Conservation (phyloP, 208 protist species). For the Jaenimonas drosophilae region DNA sequence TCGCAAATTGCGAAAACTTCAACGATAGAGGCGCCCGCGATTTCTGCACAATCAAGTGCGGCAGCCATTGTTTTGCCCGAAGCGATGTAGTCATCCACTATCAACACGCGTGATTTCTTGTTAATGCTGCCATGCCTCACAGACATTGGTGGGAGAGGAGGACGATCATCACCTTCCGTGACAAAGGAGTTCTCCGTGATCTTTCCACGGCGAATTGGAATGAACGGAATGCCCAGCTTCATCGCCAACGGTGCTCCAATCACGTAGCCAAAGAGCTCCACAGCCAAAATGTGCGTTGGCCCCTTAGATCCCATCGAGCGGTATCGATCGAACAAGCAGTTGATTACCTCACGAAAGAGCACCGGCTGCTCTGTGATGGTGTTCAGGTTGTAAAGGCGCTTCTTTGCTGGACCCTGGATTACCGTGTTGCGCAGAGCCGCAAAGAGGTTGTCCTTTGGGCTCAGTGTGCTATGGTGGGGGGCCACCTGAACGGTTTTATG, state of each 20-base stretch:
- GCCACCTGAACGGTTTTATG: constrained; percentile 15
- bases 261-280: constrained; percentile 74
- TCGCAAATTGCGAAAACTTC: constrained; percentile 69
- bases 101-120: constrained; percentile 42
- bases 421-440: constrained; percentile 10
- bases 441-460: constrained; percentile 16
- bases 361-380: constrained; percentile 66
- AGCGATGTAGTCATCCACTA: constrained; percentile 88
- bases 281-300: constrained; percentile 63
- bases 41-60: constrained; percentile 52
- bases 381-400: constrained; percentile 71
- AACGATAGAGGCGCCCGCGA: constrained; percentile 46
- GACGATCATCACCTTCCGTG: constrained; percentile 22
- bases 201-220: constrained; percentile 43
- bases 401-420: neutral
- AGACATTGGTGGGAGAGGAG: constrained; percentile 18
- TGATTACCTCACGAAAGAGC: constrained; percentile 49
- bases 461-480: constrained; percentile 34
- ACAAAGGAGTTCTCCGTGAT: constrained; percentile 38
- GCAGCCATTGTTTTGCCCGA: constrained; percentile 55
- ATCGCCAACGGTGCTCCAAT: constrained; percentile 70
- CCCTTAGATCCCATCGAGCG: constrained; percentile 29
- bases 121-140: constrained; percentile 57
- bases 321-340: constrained; percentile 62
- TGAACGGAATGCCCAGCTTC: constrained; percentile 63